Evolutionary conservation across 768 basidiomycete species (phyloP), one percentile per base, ranked within the genome.

Genomic region (Calocera cornea): DNA sequence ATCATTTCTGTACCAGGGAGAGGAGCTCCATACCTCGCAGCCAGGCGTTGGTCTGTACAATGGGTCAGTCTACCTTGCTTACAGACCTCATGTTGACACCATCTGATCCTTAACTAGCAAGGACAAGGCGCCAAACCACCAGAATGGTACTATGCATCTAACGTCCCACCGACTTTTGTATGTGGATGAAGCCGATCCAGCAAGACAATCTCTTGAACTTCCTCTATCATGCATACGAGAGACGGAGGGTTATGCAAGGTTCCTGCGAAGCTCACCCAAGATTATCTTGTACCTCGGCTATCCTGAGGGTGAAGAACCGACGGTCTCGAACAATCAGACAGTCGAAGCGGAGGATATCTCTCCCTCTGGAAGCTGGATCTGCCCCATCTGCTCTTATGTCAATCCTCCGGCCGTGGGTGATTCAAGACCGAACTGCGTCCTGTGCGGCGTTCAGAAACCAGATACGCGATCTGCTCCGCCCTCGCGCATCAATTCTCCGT

Each of bases 41-140:
- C 88, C 92, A 50, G 79, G 79, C 64, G 87, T 97, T 3, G 95
- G 95, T 0, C 86, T 98, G 66, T 98, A 98, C 73, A 87, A 94
- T 71, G 92, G 92, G 94, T 95, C 75, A 69, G 87, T 78, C 33
- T n/a, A 49, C 47, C 22, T 34, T 64, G 22, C 49, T 22, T 49
- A 16, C 44, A 68, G 50, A 22, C 64, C 5, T 17, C 12, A 27
- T 36, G 24, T n/a, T n/a, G 50, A 66, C 68, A 64, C n/a, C 33
- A 41, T 71, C 65, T 65, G 66, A 73, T 69, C 72, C 76, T 74
- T 74, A 75, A 72, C 64, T 74, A 97, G 93, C 65, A 81, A 81
- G 67, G 88, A 92, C 81, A 95, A 95, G 78, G 82, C 90, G 2
- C 80, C 83, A n/a, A 80, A 83, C 36, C 88, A 95, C 73, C 91